A percentile compares a stretch with the other conserved stretches of the same genome.
Evolutionary conservation across 2,329 filamentous ascomycete genomes (phyloP).

Genomic region (Stagonosporopsis rhizophila): DNA sequence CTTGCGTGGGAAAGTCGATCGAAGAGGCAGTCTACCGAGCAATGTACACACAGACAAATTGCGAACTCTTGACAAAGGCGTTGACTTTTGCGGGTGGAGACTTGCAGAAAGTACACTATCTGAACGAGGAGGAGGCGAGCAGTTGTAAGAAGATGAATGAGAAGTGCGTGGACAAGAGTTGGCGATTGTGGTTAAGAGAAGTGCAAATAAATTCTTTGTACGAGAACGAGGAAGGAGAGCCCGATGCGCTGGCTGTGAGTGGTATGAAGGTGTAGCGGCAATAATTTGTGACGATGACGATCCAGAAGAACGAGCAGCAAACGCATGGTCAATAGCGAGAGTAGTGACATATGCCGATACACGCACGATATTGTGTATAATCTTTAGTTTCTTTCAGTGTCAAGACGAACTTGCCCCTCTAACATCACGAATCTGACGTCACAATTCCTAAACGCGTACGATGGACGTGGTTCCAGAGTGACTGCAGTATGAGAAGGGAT

Average conservation of each 20-base stretch:
- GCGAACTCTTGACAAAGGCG: slow-evolving; percentile 45
- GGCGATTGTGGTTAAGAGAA: slow-evolving; percentile 52
- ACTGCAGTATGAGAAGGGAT: too few relatives aligned
- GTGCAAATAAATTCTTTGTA: slow-evolving; percentile 47
- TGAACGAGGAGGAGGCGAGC: slow-evolving; percentile 47
- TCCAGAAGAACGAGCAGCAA: background rate
- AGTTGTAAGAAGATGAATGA: slow-evolving; percentile 45
- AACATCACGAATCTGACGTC: slow-evolving; percentile 5
- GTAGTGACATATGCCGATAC: background rate
- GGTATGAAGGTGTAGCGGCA: slow-evolving; percentile 32
- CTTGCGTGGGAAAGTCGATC: slow-evolving; percentile 46
- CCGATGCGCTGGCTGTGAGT: slow-evolving; percentile 30
- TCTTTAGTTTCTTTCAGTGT: background rate
- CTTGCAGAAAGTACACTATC: slow-evolving; percentile 34
- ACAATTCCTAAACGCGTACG: slow-evolving; percentile 9
- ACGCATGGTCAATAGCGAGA: too few relatives aligned
- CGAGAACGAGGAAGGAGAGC: slow-evolving; percentile 44
- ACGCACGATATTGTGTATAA: background rate
- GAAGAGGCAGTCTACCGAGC: slow-evolving; percentile 53
- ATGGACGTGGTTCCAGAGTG: background rate
- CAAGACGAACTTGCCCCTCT: background rate
- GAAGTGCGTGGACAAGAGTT: slow-evolving; percentile 47
- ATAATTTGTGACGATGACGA: background rate
- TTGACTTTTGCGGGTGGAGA: slow-evolving; percentile 40
- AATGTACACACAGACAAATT: slow-evolving; percentile 49